Evolutionary conservation across 352 stramenopile genomes (phyloP).

Genomic region (Phytophthora tentaculata): DNA sequence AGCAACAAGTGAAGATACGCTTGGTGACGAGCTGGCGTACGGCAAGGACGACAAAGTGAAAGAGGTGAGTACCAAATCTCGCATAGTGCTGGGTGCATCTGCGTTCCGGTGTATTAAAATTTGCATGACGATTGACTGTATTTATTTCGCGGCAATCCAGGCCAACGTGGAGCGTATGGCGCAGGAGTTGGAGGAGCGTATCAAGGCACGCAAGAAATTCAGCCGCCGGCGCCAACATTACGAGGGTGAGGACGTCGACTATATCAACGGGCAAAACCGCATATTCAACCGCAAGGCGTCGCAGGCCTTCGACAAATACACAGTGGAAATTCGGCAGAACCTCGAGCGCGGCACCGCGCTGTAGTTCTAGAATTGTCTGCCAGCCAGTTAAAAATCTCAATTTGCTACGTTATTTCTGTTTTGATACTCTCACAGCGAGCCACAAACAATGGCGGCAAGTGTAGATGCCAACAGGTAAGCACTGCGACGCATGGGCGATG

Average conservation of each 20-base stretch:
- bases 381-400: not conserved
- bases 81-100: not conserved
- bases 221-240: slow-evolving; percentile 75
- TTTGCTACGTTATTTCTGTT: no score
- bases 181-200: slow-evolving; percentile 71
- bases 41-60: slow-evolving; percentile 61
- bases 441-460: no score
- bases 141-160: slow-evolving; percentile 24
- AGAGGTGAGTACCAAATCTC: slow-evolving; percentile 41
- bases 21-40: slow-evolving; percentile 72
- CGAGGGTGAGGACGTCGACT: slow-evolving; percentile 94
- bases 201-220: slow-evolving; percentile 80
- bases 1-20: slow-evolving; percentile 20
- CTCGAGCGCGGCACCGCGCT: slow-evolving; percentile 97
- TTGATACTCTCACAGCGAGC: no score
- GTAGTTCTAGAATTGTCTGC: slow-evolving; percentile 48
- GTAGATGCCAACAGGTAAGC: no score
- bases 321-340: slow-evolving; percentile 97
- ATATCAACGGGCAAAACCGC: slow-evolving; percentile 98
- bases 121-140: slow-evolving; percentile 5
- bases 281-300: slow-evolving; percentile 98
- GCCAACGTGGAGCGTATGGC: slow-evolving; percentile 78
- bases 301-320: slow-evolving; percentile 98
- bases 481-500: no score
- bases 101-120: not conserved